These are phyloP conservation scores for Huiozyma sinensis DNA, from an alignment of 805 yeast genomes.

Conservation along the genomic window DNA sequence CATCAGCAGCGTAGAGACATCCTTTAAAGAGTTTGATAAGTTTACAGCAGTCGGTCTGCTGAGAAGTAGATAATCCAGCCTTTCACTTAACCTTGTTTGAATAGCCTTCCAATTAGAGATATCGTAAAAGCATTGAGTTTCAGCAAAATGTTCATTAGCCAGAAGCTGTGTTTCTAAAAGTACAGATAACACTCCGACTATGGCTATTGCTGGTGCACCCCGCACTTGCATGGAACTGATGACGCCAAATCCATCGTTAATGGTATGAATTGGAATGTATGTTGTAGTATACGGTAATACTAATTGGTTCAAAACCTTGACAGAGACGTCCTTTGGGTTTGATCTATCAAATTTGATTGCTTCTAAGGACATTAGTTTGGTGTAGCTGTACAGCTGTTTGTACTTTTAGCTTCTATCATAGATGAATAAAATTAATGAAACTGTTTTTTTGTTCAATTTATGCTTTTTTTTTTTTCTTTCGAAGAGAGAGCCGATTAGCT, in stretches of 20 bases:
- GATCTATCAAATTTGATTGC: constrained; percentile 56
- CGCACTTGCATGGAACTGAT: constrained; percentile 88
- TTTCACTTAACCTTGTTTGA: constrained; percentile 31
- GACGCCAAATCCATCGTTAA: constrained; percentile 72
- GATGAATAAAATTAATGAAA: too few species aligned
- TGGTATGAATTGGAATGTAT: constrained; percentile 50
- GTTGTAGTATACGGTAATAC: constrained; percentile 68
- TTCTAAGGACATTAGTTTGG: constrained; percentile 33
- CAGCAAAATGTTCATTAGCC: constrained; percentile 16
- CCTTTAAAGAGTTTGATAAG: constrained; percentile 54
- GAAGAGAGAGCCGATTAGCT: too few species aligned
- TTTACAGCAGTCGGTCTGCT: constrained; percentile 97
- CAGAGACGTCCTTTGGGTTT: constrained; percentile 26
- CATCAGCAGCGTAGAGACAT: constrained; percentile 27
- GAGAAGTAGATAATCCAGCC: constrained; percentile 55
- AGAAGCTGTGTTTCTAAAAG: constrained; percentile 52
- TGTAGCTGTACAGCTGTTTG: too few species aligned
- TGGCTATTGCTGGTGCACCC: constrained; percentile 98
- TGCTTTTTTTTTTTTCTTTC: too few species aligned
- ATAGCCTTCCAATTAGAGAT: constrained; percentile 23
- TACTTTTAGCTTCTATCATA: too few species aligned
- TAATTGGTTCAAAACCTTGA: constrained; percentile 71
- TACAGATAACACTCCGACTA: constrained; percentile 79
- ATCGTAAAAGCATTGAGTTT: constrained; percentile 26
- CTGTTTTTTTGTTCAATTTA: neutral